phyloP scores from a whole-genome alignment of 352 stramenopile species.

The Pythium sukuiense region DNA sequence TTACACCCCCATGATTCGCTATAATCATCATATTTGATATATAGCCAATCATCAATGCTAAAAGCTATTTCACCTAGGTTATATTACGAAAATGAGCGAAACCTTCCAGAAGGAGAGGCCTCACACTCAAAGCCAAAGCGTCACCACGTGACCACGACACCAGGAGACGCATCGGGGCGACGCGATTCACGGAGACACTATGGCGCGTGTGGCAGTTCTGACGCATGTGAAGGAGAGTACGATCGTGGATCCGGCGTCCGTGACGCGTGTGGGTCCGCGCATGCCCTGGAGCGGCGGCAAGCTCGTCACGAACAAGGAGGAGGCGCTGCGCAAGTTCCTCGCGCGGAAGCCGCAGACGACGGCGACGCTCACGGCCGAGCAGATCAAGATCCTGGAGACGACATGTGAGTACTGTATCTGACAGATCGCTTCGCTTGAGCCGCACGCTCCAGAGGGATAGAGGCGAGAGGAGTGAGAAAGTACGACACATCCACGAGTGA shows the following conservation, averaged over 20 bases:
- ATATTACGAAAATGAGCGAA: background rate
- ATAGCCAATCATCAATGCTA: background rate
- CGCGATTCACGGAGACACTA: slow-evolving; percentile 1
- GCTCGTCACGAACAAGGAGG: slow-evolving; percentile 83
- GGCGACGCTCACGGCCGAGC: slow-evolving; percentile 44
- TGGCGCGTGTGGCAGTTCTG: slow-evolving; percentile 51
- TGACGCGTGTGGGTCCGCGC: slow-evolving; percentile 27
- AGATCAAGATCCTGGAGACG: slow-evolving; percentile 48
- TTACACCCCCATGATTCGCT: background rate
- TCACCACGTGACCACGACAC: background rate
- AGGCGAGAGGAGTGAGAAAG: background rate
- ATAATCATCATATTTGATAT: background rate
- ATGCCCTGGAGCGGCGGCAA: slow-evolving; percentile 82
- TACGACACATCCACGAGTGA: background rate
- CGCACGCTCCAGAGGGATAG: background rate
- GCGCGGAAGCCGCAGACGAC: slow-evolving; percentile 63
- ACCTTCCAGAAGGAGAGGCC: background rate
- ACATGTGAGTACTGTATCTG: slow-evolving; percentile 36
- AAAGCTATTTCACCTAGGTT: background rate
- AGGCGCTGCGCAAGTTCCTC: slow-evolving; percentile 85
- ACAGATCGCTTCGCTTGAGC: background rate
- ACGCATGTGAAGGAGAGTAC: slow-evolving; percentile 71
- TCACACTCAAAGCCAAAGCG: slow-evolving; percentile 3
- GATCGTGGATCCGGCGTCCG: slow-evolving; percentile 23
- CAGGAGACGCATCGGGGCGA: background rate